A percentile compares a stretch with the other conserved stretches of the same genome.
These are phyloP conservation scores for Hymenoscyphus occultus DNA, from an alignment of 2,329 filamentous ascomycete genomes.

Conservation along the genomic window DNA sequence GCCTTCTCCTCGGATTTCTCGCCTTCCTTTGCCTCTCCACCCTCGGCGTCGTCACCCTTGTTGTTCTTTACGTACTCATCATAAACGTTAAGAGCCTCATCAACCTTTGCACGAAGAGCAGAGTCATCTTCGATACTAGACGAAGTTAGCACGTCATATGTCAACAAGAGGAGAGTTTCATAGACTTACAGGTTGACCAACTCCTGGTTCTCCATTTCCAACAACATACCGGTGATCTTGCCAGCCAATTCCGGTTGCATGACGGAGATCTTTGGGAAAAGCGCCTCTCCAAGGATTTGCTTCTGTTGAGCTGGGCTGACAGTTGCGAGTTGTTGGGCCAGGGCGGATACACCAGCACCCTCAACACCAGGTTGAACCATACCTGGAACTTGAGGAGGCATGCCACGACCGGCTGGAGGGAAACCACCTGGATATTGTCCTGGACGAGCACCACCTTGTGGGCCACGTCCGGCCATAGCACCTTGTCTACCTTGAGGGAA, in stretches of 20 bases:
- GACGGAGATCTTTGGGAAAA: slow-evolving; percentile 97
- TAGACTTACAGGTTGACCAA: slow-evolving; percentile 87
- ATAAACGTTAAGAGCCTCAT: slow-evolving; percentile 95
- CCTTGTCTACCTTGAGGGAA: slow-evolving; percentile 51
- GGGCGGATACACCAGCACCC: slow-evolving; percentile 35
- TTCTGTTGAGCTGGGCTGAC: slow-evolving; percentile 77
- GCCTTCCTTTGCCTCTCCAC: slow-evolving; percentile 46
- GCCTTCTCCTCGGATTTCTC: slow-evolving; percentile 53
- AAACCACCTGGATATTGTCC: slow-evolving; percentile 37
- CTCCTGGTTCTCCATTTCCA: slow-evolving; percentile 98
- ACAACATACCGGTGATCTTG: slow-evolving; percentile 99
- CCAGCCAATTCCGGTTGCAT: slow-evolving; percentile 94
- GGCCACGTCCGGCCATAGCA: slow-evolving; percentile 38
- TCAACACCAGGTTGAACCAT: slow-evolving; percentile 37
- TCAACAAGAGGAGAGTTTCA: slow-evolving; percentile 3
- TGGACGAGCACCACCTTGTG: slow-evolving; percentile 38
- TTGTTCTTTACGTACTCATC: slow-evolving; percentile 90
- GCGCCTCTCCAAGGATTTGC: slow-evolving; percentile 95
- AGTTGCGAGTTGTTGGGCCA: slow-evolving; percentile 57
- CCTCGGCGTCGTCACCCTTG: slow-evolving; percentile 36
- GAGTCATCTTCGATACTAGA: slow-evolving; percentile 81
- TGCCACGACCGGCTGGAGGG: slow-evolving; percentile 38
- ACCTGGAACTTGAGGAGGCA: slow-evolving; percentile 34
- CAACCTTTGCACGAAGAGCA: slow-evolving; percentile 91
- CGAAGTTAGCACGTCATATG: slow-evolving; percentile 31